Evolutionary conservation across 139 green algal genomes (phyloP), one percentile per base, ranked within the genome.

Genomic region (Tetraselmis striata): DNA sequence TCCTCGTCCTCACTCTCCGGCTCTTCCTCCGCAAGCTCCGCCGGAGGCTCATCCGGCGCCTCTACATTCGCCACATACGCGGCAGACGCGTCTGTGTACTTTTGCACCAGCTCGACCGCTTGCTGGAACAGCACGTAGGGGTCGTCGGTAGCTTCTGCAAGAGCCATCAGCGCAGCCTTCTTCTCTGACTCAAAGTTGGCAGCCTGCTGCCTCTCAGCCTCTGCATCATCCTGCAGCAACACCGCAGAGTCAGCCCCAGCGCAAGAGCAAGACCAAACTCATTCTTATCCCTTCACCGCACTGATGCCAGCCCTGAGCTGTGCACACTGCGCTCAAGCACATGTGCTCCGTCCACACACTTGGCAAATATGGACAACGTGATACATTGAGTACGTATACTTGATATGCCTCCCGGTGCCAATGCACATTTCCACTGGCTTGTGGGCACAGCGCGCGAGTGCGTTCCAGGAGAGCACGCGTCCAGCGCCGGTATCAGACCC

Each of bases 31-130:
- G 30, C 77, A 27, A 28, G 11, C 30, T 59, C 30, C 30, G 1
- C 2, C 30, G 89, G 87, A 1, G 86, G 81, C 80, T 89, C 83
- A 80, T 93, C 89, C 0, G 86, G 83, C 24, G 90, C 87, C 1
- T 86, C 87, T 0, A 93, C 86, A 30, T 81, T 80, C 1, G 89
- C 89, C 1, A 89, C 83, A 74, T 93, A 93, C 1, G 83, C 87
- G 2, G 76, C 78, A 28, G 80, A 84, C 2, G 87, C 89, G 59
- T 75, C 32, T 23, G 87, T 92, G 79, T 86, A 84, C 28, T 32
- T 78, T n/a, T 81, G 75, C 24, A 87, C 76, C 25, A 87, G 80
- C 0, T 83, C 32, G 28, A 89, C 85, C 45, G 83, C 83, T 26
- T 81, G 79, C 24, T 81, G 75, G 0, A 83, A 32, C 27, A 86